These are phyloP conservation scores for Macaranga tanarius DNA, from an alignment of 441 rosid genomes.

Conservation along the genomic window DNA sequence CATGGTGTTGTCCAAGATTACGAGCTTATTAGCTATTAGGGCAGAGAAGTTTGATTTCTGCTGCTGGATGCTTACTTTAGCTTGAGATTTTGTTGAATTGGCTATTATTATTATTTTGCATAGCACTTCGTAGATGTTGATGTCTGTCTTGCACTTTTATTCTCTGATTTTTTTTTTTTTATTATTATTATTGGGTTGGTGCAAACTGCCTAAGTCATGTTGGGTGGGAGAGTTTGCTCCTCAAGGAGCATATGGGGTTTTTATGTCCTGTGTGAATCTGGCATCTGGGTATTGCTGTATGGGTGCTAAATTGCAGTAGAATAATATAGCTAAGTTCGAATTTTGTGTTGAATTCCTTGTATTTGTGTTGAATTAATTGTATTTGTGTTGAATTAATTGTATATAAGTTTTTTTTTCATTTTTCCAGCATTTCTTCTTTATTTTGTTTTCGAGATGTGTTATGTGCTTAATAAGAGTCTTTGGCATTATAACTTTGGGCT, in stretches of 20 bases:
- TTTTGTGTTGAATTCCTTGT: conserved; percentile 2
- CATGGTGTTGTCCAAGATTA: not conserved
- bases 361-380: no score
- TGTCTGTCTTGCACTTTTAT: not conserved
- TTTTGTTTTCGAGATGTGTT: not conserved
- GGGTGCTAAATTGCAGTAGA: conserved; percentile 14
- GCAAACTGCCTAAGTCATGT: not conserved
- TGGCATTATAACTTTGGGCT: not conserved
- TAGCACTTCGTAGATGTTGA: not conserved
- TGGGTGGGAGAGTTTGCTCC: not conserved
- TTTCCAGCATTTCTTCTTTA: conserved; percentile 8
- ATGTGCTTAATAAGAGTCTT: not conserved
- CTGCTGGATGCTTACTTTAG: not conserved
- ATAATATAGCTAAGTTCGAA: not conserved
- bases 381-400: no score
- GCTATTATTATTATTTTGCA: no score
- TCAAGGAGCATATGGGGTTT: not conserved
- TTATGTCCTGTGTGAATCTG: conserved; percentile 15
- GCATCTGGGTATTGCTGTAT: conserved; percentile 21
- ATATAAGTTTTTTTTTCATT: not conserved
- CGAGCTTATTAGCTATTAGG: not conserved
- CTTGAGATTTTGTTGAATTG: conserved; percentile 12
- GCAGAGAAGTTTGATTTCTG: conserved; percentile 10
- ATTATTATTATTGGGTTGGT: conserved; percentile 3
- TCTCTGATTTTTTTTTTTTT: not conserved